phyloP scores from a whole-genome alignment of 768 basidiomycete species.

The Rickenella mellea region DNA sequence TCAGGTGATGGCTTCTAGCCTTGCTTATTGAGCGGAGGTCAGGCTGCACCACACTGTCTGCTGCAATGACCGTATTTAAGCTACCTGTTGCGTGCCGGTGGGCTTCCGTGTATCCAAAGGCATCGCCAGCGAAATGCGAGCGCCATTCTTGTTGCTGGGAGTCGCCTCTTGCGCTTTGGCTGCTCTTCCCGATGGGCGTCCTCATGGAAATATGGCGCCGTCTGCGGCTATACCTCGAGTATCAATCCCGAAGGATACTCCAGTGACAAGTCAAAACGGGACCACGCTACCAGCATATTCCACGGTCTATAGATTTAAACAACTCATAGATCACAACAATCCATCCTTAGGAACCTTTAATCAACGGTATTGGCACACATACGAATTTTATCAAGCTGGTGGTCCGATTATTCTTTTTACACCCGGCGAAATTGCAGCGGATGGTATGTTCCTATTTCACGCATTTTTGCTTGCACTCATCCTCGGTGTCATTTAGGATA shows the following conservation, averaged over 20 bases:
- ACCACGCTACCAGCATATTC: conserved; percentile 19
- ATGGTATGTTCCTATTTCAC: conserved; percentile 15
- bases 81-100: no score
- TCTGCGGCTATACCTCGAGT: background rate
- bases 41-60: no score
- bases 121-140: no score
- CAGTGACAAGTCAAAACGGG: conserved; percentile 15
- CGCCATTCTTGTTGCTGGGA: no score
- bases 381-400: conserved; percentile 46
- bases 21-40: no score
- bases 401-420: conserved; percentile 59
- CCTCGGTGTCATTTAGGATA: conserved; percentile 12
- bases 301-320: conserved; percentile 44
- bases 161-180: conserved; percentile 9
- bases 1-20: no score
- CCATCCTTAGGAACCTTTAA: conserved; percentile 63
- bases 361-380: conserved; percentile 66
- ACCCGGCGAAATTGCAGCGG: conserved; percentile 57
- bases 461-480: background rate
- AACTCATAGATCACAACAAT: conserved; percentile 41
- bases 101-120: no score
- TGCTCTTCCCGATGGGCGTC: conserved; percentile 2
- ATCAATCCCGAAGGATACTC: background rate
- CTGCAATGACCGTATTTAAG: no score
- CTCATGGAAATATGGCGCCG: background rate